Conservation (phyloP, 2,329 filamentous ascomycete species). For the Fusarium sp. region DNA sequence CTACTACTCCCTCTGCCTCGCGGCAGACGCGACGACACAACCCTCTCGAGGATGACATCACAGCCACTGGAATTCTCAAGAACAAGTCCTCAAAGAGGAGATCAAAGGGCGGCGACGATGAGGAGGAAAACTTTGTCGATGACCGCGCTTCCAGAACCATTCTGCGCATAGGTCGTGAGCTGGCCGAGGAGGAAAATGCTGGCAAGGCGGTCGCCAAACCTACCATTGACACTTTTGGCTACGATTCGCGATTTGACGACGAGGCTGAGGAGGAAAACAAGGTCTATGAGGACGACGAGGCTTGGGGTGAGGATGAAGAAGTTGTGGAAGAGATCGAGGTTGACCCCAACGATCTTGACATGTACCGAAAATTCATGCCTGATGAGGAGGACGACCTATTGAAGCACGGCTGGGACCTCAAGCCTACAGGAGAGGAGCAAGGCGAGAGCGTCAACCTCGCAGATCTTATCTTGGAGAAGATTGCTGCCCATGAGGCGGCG, state of each 20-base stretch:
- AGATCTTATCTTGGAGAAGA: constrained; percentile 93
- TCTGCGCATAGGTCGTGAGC: constrained; percentile 85
- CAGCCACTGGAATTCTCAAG: constrained; percentile 75
- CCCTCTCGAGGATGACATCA: constrained; percentile 88
- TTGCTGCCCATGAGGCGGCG: constrained; percentile 86
- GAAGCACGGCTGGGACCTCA: constrained; percentile 68
- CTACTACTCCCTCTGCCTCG: constrained; percentile 66
- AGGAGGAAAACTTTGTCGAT: constrained; percentile 81
- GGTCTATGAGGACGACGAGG: constrained; percentile 65
- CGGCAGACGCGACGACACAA: constrained; percentile 80
- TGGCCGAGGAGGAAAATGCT: constrained; percentile 80
- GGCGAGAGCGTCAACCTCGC: constrained; percentile 80
- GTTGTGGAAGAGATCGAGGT: constrained; percentile 79
- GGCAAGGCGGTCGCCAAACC: constrained; percentile 54
- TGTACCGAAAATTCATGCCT: constrained; percentile 90
- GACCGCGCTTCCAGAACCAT: constrained; percentile 90
- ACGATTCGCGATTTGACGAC: constrained; percentile 78
- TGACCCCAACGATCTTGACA: constrained; percentile 87
- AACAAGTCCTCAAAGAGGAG: constrained; percentile 79
- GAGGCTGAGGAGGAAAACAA: constrained; percentile 59
- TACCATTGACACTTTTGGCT: constrained; percentile 72
- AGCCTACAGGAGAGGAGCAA: constrained; percentile 58
- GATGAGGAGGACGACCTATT: constrained; percentile 78
- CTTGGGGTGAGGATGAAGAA: constrained; percentile 84
- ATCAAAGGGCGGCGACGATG: constrained; percentile 69